phyloP scores from a whole-genome alignment of 768 basidiomycete genomes.

The Panaeolus papilionaceus region DNA sequence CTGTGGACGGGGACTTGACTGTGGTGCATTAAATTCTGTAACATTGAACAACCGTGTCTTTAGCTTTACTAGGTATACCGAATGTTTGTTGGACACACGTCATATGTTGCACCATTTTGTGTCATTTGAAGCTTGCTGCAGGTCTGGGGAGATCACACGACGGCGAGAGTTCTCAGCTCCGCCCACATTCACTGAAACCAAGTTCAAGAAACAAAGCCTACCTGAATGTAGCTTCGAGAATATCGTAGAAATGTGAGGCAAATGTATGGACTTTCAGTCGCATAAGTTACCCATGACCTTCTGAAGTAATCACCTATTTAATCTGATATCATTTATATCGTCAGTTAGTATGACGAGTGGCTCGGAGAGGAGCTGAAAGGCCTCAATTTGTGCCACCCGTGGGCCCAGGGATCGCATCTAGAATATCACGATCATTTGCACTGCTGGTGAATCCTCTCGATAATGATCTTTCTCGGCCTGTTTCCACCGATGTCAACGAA shows the following conservation, averaged over 20 bases:
- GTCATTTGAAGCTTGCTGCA: not conserved
- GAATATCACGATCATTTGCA: not conserved
- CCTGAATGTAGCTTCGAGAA: not conserved
- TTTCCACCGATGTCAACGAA: not conserved
- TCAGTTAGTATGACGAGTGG: not conserved
- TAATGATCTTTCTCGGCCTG: not conserved
- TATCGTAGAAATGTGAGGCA: not conserved
- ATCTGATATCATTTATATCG: not conserved
- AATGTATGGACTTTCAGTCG: too few species aligned
- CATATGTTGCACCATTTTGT: not conserved
- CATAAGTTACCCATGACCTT: not conserved
- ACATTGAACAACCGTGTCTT: not conserved
- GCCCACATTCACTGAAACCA: not conserved
- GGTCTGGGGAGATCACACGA: not conserved
- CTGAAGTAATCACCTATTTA: not conserved
- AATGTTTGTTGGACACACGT: not conserved
- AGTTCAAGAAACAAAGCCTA: not conserved
- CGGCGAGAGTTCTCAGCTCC: not conserved
- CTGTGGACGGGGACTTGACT: not conserved
- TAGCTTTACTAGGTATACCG: constrained; percentile 2
- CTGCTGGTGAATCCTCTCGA: not conserved
- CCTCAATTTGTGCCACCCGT: not conserved
- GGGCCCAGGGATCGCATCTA: not conserved
- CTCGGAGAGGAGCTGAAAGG: constrained; percentile 2
- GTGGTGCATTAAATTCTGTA: not conserved